A percentile compares a stretch with the other conserved stretches of the same genome.
Evolutionary conservation across 1,139 yeast species (phyloP).

Genomic region (Suhomyces choctaworum): DNA sequence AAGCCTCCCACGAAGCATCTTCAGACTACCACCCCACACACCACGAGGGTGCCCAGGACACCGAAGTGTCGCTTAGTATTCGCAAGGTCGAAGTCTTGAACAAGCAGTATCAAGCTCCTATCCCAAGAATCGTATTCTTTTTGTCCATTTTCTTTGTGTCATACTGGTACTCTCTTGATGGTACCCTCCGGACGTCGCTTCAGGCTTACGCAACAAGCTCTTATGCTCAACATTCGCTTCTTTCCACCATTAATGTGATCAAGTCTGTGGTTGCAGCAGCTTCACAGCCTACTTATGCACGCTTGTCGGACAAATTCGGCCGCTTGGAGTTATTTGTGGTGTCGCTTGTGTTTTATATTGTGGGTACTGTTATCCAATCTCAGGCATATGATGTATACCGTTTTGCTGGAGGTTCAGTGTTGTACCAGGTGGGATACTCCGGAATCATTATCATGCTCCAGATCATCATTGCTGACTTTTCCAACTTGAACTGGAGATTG

Average conservation of each 20-base stretch:
- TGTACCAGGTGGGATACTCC: conserved; percentile 70
- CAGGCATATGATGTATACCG: conserved; percentile 64
- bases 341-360: conserved; percentile 58
- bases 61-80: conserved; percentile 34
- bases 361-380: conserved; percentile 72
- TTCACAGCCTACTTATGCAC: conserved; percentile 67
- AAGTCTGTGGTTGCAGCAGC: conserved; percentile 70
- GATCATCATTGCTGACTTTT: conserved; percentile 63
- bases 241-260: conserved; percentile 65
- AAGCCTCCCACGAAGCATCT: too few species aligned
- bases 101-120: conserved; percentile 28
- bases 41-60: background rate
- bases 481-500: conserved; percentile 70
- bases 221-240: conserved; percentile 57
- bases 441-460: conserved; percentile 60
- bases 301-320: conserved; percentile 71
- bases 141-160: conserved; percentile 58
- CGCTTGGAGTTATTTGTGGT: conserved; percentile 57
- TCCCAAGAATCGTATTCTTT: conserved; percentile 39
- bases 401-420: conserved; percentile 72
- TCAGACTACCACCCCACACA: background rate
- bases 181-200: conserved; percentile 50
- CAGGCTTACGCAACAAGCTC: conserved; percentile 57
- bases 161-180: conserved; percentile 69
- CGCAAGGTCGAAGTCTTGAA: conserved; percentile 44